Percentiles rank a stretch among this genome's conserved stretches.
Evolutionary conservation across 495 filamentous ascomycete genomes (phyloP).

Genomic region (Talaromyces trachyspermus): DNA sequence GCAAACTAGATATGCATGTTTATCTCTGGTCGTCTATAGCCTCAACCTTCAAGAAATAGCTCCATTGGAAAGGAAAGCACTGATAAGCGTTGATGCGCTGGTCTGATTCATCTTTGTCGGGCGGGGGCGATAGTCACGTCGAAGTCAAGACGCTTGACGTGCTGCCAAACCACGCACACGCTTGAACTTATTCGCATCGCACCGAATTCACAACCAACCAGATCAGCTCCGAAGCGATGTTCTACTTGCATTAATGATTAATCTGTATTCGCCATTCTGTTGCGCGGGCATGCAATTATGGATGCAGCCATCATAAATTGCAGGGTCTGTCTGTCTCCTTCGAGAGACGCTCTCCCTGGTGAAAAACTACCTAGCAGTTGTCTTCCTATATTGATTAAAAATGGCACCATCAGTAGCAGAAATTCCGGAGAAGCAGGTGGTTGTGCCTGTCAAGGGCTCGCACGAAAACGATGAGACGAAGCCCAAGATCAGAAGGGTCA

Average conservation of each 20-base stretch:
- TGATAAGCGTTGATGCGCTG: too few relatives aligned
- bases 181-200: too few relatives aligned
- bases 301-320: too few relatives aligned
- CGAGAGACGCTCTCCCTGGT: background rate
- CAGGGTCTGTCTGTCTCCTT: background rate
- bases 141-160: background rate
- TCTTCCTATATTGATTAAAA: background rate
- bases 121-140: slow-evolving; percentile 1
- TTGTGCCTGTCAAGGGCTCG: slow-evolving; percentile 15
- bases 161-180: background rate
- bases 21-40: too few relatives aligned
- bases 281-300: too few relatives aligned
- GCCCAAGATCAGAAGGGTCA: slow-evolving; percentile 16
- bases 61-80: background rate
- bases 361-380: too few relatives aligned
- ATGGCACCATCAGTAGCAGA: slow-evolving; percentile 22
- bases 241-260: too few relatives aligned
- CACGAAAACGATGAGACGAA: background rate
- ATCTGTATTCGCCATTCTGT: too few relatives aligned
- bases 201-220: too few relatives aligned
- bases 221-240: too few relatives aligned
- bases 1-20: too few relatives aligned
- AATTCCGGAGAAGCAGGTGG: slow-evolving; percentile 6
- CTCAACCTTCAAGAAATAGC: background rate
- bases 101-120: background rate